Percentiles rank a stretch among this genome's conserved stretches.
These are phyloP conservation scores for Primulina huaijiensis DNA, from an alignment of 257 asterid species.

Conservation along the genomic window DNA sequence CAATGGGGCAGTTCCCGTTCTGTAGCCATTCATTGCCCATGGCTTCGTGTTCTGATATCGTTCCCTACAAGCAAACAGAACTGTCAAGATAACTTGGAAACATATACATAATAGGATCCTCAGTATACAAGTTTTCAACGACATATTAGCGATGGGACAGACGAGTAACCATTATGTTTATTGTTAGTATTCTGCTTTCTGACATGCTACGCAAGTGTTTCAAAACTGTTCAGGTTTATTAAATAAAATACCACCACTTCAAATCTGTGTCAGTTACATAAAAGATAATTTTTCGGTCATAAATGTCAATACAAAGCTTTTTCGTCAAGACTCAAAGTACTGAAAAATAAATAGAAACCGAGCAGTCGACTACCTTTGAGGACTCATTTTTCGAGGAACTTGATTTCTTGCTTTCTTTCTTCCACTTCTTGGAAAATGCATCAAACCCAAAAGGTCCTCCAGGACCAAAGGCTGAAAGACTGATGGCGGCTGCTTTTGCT, in stretches of 20 bases:
- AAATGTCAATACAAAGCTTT: neutral
- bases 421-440: slow-evolving; percentile 63
- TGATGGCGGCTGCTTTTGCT: slow-evolving; percentile 86
- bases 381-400: slow-evolving; percentile 54
- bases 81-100: slow-evolving; percentile 1
- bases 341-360: slow-evolving; percentile 18
- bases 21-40: slow-evolving; percentile 78
- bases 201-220: neutral
- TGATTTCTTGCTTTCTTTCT: slow-evolving; percentile 52
- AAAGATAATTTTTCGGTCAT: neutral
- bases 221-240: neutral
- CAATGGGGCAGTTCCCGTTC: slow-evolving; percentile 85
- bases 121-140: neutral
- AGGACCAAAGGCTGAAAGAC: slow-evolving; percentile 80
- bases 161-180: neutral
- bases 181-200: no score
- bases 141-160: neutral
- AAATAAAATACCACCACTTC: neutral
- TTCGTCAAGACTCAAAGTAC: neutral
- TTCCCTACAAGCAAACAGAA: slow-evolving; percentile 47
- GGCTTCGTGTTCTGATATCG: slow-evolving; percentile 63
- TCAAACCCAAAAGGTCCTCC: slow-evolving; percentile 91
- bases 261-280: neutral
- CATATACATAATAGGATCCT: neutral
- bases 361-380: slow-evolving; percentile 44